phyloP scores from a whole-genome alignment of 139 green algal genomes.

The Raphidocelis subcapitata region DNA sequence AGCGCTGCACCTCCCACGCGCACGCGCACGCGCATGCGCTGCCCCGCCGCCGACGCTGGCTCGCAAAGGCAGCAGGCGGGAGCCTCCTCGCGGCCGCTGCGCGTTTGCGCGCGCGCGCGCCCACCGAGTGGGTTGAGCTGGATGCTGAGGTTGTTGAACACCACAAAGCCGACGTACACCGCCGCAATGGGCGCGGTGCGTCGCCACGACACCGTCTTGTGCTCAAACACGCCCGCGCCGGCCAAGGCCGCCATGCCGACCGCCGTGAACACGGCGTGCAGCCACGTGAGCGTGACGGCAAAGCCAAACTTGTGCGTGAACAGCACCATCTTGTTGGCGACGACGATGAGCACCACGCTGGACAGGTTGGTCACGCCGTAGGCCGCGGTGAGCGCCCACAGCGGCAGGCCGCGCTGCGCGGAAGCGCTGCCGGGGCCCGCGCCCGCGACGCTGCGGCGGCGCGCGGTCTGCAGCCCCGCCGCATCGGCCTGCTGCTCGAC shows the following conservation, averaged over 20 bases:
- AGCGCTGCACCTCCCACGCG: too few relatives aligned
- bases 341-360: constrained; percentile 55
- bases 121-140: constrained; percentile 1
- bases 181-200: constrained; percentile 46
- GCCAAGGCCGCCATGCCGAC: constrained; percentile 51
- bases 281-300: constrained; percentile 60
- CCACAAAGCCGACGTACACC: constrained; percentile 70
- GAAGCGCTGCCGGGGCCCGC: too few relatives aligned
- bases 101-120: too few relatives aligned
- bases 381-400: too few relatives aligned
- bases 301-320: constrained; percentile 58
- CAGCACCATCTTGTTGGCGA: constrained; percentile 73
- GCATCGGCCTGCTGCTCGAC: too few relatives aligned
- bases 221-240: constrained; percentile 10
- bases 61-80: too few relatives aligned
- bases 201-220: constrained; percentile 28
- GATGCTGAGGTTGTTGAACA: constrained; percentile 73
- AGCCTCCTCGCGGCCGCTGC: too few relatives aligned
- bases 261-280: constrained; percentile 57
- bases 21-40: too few relatives aligned
- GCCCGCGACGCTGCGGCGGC: too few relatives aligned
- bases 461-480: too few relatives aligned
- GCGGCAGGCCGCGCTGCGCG: too few relatives aligned
- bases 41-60: too few relatives aligned
- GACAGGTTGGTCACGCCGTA: constrained; percentile 9